Conservation (phyloP, 2,329 filamentous ascomycete species). For the Diaporthe eres region DNA sequence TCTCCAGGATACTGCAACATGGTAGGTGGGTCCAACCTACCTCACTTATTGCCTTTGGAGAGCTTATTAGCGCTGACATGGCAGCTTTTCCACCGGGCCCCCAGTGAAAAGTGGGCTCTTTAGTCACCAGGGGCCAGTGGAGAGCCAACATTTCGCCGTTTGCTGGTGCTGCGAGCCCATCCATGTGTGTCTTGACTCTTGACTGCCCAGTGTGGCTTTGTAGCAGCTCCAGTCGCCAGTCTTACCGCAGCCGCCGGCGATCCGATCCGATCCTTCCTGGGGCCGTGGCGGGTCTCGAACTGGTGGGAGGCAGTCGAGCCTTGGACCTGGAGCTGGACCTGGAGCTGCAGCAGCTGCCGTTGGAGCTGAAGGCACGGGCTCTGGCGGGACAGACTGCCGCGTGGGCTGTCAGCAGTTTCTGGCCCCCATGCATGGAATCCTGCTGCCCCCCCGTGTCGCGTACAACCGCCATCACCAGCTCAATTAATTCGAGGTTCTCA, state of each 20-base stretch:
- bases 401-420: background rate
- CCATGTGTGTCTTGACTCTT: background rate
- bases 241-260: constrained; percentile 18
- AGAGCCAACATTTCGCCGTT: background rate
- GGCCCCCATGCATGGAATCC: constrained; percentile 4
- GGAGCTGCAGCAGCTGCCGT: too few species aligned
- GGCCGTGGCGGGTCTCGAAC: constrained; percentile 25
- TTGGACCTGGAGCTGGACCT: background rate
- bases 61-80: constrained; percentile 8
- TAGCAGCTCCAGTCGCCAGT: constrained; percentile 6
- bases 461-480: background rate
- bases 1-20: background rate
- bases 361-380: background rate
- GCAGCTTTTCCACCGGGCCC: background rate
- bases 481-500: background rate
- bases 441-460: background rate
- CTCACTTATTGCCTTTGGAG: background rate
- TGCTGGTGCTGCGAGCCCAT: background rate
- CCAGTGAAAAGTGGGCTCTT: background rate
- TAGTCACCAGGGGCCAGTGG: background rate
- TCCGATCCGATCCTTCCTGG: constrained; percentile 7
- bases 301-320: constrained; percentile 6
- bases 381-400: background rate
- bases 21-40: too few species aligned
- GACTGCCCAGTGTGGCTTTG: background rate